Evolutionary conservation across 176 grass and related monocot genomes (phyloP).

Genomic region (Areca catechu): DNA sequence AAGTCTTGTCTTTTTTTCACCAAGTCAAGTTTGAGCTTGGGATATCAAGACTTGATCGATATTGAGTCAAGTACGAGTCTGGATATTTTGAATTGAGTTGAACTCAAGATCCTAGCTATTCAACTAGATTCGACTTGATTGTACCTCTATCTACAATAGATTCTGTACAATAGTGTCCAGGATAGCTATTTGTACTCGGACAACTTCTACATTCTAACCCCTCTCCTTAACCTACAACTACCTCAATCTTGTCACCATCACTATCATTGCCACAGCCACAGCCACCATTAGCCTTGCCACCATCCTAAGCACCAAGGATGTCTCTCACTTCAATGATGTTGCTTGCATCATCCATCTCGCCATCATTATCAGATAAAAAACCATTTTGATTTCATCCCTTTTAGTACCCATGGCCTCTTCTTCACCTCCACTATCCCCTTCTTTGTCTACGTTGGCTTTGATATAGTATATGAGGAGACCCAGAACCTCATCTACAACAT

Average conservation of each 20-base stretch:
- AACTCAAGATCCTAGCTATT: too few species aligned
- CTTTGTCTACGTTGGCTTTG: not conserved
- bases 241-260: not conserved
- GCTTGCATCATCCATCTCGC: too few species aligned
- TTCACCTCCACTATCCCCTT: not conserved
- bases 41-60: too few species aligned
- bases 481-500: not conserved
- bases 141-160: too few species aligned
- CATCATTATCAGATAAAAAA: not conserved
- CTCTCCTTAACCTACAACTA: not conserved
- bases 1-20: too few species aligned
- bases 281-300: not conserved
- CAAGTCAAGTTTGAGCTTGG: too few species aligned
- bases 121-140: too few species aligned
- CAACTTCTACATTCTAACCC: constrained; percentile 3
- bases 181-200: not conserved
- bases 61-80: too few species aligned
- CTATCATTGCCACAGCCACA: too few species aligned
- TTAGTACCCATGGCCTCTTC: not conserved
- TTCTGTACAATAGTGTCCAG: too few species aligned
- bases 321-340: not conserved
- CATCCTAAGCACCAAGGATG: not conserved
- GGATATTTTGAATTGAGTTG: too few species aligned
- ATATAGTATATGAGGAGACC: not conserved
- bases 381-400: not conserved